These are phyloP conservation scores for Capsicum rhomboideum DNA, from an alignment of 257 asterid species.

Conservation along the genomic window DNA sequence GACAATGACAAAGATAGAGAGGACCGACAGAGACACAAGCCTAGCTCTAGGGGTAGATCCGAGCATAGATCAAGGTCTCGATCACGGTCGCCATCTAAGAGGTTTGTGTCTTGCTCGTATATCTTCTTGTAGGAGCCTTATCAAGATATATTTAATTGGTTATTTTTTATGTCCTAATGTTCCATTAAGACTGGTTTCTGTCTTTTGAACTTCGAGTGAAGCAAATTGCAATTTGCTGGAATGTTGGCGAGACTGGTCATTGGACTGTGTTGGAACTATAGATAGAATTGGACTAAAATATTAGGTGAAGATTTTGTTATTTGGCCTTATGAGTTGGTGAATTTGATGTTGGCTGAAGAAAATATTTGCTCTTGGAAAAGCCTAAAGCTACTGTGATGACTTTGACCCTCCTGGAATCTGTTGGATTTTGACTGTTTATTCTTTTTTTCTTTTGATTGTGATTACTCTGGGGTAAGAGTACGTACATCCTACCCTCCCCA, in stretches of 20 bases:
- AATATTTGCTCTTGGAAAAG: background rate
- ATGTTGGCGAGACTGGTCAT: background rate
- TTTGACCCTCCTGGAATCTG: background rate
- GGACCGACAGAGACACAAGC: constrained; percentile 54
- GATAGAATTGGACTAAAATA: background rate
- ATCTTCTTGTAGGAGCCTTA: background rate
- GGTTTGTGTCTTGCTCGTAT: constrained; percentile 28
- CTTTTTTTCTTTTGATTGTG: background rate
- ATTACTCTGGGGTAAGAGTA: background rate
- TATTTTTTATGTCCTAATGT: background rate
- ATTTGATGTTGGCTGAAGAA: background rate
- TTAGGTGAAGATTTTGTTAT: background rate
- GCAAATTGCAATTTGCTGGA: background rate
- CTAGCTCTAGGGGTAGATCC: constrained; percentile 57
- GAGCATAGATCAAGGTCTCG: constrained; percentile 72
- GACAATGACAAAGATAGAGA: constrained; percentile 68
- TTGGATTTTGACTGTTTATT: background rate
- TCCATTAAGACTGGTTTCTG: background rate
- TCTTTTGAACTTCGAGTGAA: background rate
- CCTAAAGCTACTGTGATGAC: background rate
- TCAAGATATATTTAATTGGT: background rate
- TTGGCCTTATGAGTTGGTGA: background rate
- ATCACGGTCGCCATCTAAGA: constrained; percentile 82
- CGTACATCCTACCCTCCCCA: background rate
- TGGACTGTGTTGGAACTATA: background rate